Base-by-base conservation (phyloP, 768 basidiomycete genomes). In the Lyophyllum semitale region DNA sequence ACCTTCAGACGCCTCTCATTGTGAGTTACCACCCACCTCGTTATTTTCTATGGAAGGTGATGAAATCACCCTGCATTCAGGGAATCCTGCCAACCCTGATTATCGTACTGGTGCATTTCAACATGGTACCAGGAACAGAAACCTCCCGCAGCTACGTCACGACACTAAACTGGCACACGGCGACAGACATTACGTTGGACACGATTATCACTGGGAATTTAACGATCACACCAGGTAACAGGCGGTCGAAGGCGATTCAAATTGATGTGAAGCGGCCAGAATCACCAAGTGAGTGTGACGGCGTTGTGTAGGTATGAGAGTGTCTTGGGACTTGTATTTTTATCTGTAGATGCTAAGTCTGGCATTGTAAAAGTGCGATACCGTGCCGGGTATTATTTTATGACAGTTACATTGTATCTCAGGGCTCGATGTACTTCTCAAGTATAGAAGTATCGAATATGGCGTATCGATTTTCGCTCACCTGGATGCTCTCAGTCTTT, bases 61-160 rank as follows among this genome's bases (percentile, higher is more conserved):
- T 47, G n/a, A 38, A 12, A 17, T 11, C 18, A 23, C 13, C 5
- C 1, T 40, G 4, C 38, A 11, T 41, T 9, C 40, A 57, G 55
- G 55, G 55, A 17, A 52, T 57, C 27, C 46, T 57, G 6, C 45
- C 55, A 18, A 57, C 55, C 2, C 49, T 57, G 17, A 57, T 57
- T 25, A 37, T 57, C 20, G 27, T 57, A 2, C 40, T 57, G 13
- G 43, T 57, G 4, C 50, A 57, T 46, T 57, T 57, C 45, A 47
- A 57, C 32, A 43, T 55, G 48, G 54, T 55, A 2, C 57, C 57
- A 40, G 57, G 57, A 7, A 53, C 41, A 8, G 22, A 42, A 4
- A 42, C 23, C 12, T 42, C 41, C 12, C 20, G 8, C 8, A 42
- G 22, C 41, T 38, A 38, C 37, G 37, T 12, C 38, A n/a, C 38